Base-by-base conservation (phyloP, 2,329 filamentous ascomycete genomes). In the Colletotrichum orchidophilum region DNA sequence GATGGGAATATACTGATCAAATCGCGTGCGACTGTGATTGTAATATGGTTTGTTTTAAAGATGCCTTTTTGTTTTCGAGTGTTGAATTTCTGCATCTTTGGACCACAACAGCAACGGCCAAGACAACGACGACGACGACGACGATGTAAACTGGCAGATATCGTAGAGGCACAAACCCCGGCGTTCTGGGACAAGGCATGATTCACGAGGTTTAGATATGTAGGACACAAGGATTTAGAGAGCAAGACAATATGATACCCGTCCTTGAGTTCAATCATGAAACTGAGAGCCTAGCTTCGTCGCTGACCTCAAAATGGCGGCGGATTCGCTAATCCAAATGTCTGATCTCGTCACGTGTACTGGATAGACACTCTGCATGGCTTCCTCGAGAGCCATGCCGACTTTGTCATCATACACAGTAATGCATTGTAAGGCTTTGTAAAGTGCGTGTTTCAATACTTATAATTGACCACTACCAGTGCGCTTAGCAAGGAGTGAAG, bases 1-100 rank as follows among this genome's bases (percentile, higher is more conserved):
- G 49, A 94, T 96, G 83, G 93, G 94, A 29, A 90, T 94, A 71
- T 94, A 93, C 80, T 93, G 66, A 35, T 21, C 12, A n/a, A n/a
- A n/a, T n/a, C n/a, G n/a, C n/a, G n/a, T n/a, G n/a, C n/a, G n/a
- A n/a, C n/a, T 26, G 60, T 53, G 21, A n/a, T 9, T 8, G 18
- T 46, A 46, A 46, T 46, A 8, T n/a, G 39, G 21, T 46, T 7
- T n/a, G n/a, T n/a, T 39, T 21, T 15, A 4, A 46, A 46, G 39
- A 46, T 46, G 39, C 18, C 18, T 46, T 18, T 46, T 46, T 21
- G 18, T 50, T 24, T 21, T 11, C 8, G 42, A 33, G 42, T 39
- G 21, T 7, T 29, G 21, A 29, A 50, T 35, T 52, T 26, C 31
- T 52, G 29, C 7, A 21, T 33, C 18, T 24, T 35, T 9, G 21